These are phyloP conservation scores for Boletus semigastroideus DNA, from an alignment of 1,284 basidiomycete genomes.

Conservation along the genomic window DNA sequence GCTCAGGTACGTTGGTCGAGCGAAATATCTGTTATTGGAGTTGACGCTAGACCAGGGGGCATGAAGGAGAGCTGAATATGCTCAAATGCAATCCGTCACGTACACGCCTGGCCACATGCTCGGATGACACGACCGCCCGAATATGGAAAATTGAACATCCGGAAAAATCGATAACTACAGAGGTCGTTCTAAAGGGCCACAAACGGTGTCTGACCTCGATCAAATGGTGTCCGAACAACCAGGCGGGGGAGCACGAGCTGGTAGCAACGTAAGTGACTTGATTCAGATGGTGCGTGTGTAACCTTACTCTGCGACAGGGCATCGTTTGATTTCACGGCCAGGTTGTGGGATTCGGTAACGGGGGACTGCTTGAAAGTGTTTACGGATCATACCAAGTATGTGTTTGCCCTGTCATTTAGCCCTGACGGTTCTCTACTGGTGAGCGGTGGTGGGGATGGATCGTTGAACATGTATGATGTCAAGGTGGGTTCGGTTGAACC, in stretches of 20 bases:
- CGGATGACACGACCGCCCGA: conserved; percentile 75
- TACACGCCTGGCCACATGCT: conserved; percentile 73
- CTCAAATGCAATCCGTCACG: conserved; percentile 66
- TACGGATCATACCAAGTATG: conserved; percentile 61
- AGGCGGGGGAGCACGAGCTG: conserved; percentile 50
- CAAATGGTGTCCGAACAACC: conserved; percentile 64
- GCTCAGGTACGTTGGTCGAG: conserved; percentile 46
- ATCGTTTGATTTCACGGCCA: conserved; percentile 73
- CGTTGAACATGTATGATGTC: conserved; percentile 35
- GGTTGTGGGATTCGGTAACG: conserved; percentile 75
- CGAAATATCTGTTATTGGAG: neutral
- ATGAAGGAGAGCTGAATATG: conserved; percentile 76
- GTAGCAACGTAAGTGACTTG: conserved; percentile 63
- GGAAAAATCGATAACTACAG: conserved; percentile 26
- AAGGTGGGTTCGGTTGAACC: conserved; percentile 22
- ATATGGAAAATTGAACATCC: conserved; percentile 62
- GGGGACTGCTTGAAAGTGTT: conserved; percentile 72
- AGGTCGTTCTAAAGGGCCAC: conserved; percentile 62
- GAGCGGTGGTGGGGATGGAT: conserved; percentile 39
- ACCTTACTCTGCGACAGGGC: conserved; percentile 42
- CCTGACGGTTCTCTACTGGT: conserved; percentile 50
- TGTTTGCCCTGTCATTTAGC: conserved; percentile 68
- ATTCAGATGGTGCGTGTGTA: neutral
- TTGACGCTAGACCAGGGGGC: conserved; percentile 51
- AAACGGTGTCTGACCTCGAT: conserved; percentile 64